Conservation (phyloP, 805 yeast species). For the Cyberlindnera lachancei region DNA sequence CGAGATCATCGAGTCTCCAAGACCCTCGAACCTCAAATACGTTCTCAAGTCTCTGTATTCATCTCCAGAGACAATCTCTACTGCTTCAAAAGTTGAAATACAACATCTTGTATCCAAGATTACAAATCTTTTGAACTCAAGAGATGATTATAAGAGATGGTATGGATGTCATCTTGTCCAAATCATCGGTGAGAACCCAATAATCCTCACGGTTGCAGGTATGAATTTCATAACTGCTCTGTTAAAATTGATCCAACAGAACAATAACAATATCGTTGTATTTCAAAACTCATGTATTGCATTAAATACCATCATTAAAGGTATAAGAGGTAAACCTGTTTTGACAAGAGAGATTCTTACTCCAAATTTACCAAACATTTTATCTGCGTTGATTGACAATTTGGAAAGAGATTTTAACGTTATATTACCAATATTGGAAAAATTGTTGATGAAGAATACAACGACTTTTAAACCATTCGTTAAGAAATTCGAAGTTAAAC, state of each 20-base stretch:
- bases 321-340: slow-evolving; percentile 73
- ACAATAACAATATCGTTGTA: slow-evolving; percentile 23
- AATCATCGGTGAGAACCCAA: slow-evolving; percentile 18
- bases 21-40: slow-evolving; percentile 14
- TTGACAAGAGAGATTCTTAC: slow-evolving; percentile 78
- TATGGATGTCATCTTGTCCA: slow-evolving; percentile 28
- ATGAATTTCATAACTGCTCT: slow-evolving; percentile 28
- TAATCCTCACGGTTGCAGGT: slow-evolving; percentile 30
- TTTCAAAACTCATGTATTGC: slow-evolving; percentile 27
- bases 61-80: slow-evolving; percentile 25
- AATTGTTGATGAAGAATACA: slow-evolving; percentile 48
- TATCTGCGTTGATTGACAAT: slow-evolving; percentile 43
- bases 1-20: slow-evolving; percentile 14
- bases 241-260: slow-evolving; percentile 27
- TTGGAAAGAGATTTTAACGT: slow-evolving; percentile 27
- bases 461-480: slow-evolving; percentile 80
- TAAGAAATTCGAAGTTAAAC: slow-evolving; percentile 45
- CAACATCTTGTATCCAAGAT: slow-evolving; percentile 38
- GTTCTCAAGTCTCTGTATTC: slow-evolving; percentile 18
- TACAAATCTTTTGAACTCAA: slow-evolving; percentile 27
- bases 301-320: slow-evolving; percentile 24
- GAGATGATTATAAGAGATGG: slow-evolving; percentile 28
- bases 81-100: slow-evolving; percentile 42
- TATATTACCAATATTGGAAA: slow-evolving; percentile 33
- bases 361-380: slow-evolving; percentile 62